phyloP scores from a whole-genome alignment of 768 basidiomycete genomes.

The Hebeloma cylindrosporum region DNA sequence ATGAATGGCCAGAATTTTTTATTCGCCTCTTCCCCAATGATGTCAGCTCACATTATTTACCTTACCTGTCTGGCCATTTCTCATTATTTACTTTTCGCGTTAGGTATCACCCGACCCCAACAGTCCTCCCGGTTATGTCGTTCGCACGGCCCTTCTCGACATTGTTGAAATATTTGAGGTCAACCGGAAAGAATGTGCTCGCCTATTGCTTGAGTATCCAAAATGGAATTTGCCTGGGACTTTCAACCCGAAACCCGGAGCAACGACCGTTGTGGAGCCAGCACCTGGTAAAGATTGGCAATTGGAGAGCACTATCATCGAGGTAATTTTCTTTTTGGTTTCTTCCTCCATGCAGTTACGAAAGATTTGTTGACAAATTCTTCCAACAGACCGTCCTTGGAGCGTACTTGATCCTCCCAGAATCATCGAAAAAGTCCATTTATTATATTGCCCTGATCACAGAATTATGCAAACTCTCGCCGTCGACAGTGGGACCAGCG shows the following conservation, averaged over 20 bases:
- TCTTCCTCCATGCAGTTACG: background rate
- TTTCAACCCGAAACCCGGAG: conserved; percentile 77
- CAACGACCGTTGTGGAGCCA: conserved; percentile 50
- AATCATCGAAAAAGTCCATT: conserved; percentile 70
- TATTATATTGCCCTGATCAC: conserved; percentile 90
- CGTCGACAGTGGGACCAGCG: conserved; percentile 89
- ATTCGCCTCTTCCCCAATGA: conserved; percentile 66
- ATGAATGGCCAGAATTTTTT: conserved; percentile 79
- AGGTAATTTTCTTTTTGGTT: conserved; percentile 45
- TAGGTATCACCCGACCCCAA: conserved; percentile 78
- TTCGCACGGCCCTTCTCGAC: conserved; percentile 74
- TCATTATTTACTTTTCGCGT: conserved; percentile 1
- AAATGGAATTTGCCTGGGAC: conserved; percentile 82
- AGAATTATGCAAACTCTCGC: conserved; percentile 93
- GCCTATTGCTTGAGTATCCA: conserved; percentile 81
- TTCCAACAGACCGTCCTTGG: conserved; percentile 66
- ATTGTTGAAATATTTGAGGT: conserved; percentile 89
- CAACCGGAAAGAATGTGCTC: conserved; percentile 93
- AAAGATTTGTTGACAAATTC: background rate
- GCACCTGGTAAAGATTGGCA: conserved; percentile 76
- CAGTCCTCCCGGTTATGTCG: conserved; percentile 74
- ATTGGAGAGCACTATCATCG: conserved; percentile 84
- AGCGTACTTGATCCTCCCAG: conserved; percentile 73
- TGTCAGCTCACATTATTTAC: conserved; percentile 36
- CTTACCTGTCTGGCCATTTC: background rate